Conservation (phyloP, 306 rosid genomes). For the Vachellia pachyceras region DNA sequence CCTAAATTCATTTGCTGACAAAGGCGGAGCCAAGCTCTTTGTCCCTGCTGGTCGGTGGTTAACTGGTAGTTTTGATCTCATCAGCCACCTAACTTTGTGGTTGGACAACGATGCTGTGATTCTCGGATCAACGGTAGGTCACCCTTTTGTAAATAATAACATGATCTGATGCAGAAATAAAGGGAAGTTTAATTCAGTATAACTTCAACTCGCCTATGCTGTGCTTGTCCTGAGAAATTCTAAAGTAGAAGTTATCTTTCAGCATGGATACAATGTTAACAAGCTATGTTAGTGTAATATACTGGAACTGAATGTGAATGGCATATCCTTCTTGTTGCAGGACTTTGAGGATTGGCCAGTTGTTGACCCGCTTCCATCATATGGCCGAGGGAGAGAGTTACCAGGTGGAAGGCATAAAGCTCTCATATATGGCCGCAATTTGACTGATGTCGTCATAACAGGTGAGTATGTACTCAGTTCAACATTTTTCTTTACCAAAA, state of each 20-base stretch:
- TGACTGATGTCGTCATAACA: conserved; percentile 81
- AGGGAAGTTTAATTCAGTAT: background rate
- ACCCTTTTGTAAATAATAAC: conserved; percentile 14
- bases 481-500: background rate
- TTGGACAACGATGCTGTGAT: conserved; percentile 70
- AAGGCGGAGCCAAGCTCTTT: conserved; percentile 88
- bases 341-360: conserved; percentile 74
- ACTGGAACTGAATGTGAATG: conserved; percentile 27
- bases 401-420: conserved; percentile 81
- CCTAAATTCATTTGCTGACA: conserved; percentile 74
- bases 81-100: conserved; percentile 82
- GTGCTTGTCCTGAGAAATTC: background rate
- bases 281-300: conserved; percentile 6
- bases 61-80: conserved; percentile 92
- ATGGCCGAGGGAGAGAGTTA: conserved; percentile 91
- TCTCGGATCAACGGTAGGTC: conserved; percentile 75
- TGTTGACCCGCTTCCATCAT: conserved; percentile 80
- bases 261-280: background rate
- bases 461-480: conserved; percentile 51
- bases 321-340: conserved; percentile 50
- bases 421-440: conserved; percentile 71
- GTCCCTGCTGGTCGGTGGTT: conserved; percentile 83
- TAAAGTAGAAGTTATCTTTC: conserved; percentile 17
- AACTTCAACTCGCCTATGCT: background rate
- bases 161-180: conserved; percentile 15